These are phyloP conservation scores for Clarireedia homoeocarpa DNA, from an alignment of 2,329 filamentous ascomycete genomes.

Conservation along the genomic window DNA sequence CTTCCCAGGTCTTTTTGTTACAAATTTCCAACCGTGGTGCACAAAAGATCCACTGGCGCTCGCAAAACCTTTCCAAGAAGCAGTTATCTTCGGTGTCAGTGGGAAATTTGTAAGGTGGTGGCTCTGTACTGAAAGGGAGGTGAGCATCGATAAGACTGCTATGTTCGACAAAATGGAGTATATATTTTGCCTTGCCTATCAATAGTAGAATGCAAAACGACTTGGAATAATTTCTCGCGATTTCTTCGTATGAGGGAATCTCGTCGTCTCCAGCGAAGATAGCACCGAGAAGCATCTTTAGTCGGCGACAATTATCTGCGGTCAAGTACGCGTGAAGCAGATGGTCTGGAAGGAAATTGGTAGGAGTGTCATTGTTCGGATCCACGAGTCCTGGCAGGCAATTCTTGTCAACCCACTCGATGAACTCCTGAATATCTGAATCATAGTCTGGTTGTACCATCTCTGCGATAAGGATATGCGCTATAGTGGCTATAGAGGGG, in stretches of 20 bases:
- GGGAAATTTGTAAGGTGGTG: neutral
- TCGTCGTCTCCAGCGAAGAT: neutral
- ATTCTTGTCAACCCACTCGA: neutral
- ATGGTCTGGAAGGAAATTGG: neutral
- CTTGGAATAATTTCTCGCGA: neutral
- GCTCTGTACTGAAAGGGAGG: neutral
- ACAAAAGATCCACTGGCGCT: neutral
- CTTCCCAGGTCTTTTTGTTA: neutral
- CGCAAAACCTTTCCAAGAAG: neutral
- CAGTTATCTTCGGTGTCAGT: neutral
- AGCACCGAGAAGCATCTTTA: neutral
- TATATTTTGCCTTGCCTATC: conserved; percentile 1
- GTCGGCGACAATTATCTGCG: neutral
- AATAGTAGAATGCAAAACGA: conserved; percentile 12
- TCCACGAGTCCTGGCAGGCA: neutral
- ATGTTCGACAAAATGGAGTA: conserved; percentile 6
- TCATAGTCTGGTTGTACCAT: neutral
- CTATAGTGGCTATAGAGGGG: neutral
- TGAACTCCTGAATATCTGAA: neutral
- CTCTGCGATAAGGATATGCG: neutral
- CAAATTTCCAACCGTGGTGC: neutral
- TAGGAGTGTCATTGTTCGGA: neutral
- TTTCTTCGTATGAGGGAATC: neutral
- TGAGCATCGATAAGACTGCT: neutral
- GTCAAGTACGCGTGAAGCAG: neutral